Evolutionary conservation across 1,284 basidiomycete species (phyloP), one percentile per base, ranked within the genome.

Genomic region (Vanrija pseudolonga): DNA sequence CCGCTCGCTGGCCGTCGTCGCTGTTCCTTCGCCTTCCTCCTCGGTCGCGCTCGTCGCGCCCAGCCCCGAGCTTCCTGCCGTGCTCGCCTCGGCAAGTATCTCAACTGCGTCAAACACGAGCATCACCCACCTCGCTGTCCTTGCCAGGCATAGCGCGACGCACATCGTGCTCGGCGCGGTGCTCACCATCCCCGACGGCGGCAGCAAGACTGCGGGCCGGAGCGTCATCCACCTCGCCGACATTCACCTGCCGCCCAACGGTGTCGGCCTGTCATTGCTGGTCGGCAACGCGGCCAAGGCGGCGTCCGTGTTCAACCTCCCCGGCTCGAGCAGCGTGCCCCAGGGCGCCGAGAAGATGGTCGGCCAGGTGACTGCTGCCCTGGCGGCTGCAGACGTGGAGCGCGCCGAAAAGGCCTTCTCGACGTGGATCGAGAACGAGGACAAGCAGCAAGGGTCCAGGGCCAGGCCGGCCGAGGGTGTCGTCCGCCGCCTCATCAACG

Each of bases 211-310:
- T 1, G 26, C 39, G 5, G 66, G 66, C 3, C 60, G 72, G 9
- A 65, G 60, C 37, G 65, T 69, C 15, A 57, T 74, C 15, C 65
- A 73, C 60, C 63, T 64, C 4, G 59, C 62, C 42, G 72, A 73
- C 47, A 52, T 72, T 3, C 55, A 55, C 1, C 17, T 72, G 6
- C 71, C 72, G 6, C 41, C 49, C 4, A 57, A 53, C 8, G 71
- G 72, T 3, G 55, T 74, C 9, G 72, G 72, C 1, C 62, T 74
- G 50, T 63, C 65, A 14, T 48, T 58, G 17, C 60, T 74, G 0
- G 51, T 74, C 15, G 70, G 70, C 4, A 64, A 58, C 4, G 56
- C 66, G 6, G 51, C 51, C 2, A 53, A 48, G 20, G 67, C 71
- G 0, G 50, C 60, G 9, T 53, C 39, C 3, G 64, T 67, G 41